Conservation (phyloP, 106 monocot genomes). For the Dioscorea zingiberensis region DNA sequence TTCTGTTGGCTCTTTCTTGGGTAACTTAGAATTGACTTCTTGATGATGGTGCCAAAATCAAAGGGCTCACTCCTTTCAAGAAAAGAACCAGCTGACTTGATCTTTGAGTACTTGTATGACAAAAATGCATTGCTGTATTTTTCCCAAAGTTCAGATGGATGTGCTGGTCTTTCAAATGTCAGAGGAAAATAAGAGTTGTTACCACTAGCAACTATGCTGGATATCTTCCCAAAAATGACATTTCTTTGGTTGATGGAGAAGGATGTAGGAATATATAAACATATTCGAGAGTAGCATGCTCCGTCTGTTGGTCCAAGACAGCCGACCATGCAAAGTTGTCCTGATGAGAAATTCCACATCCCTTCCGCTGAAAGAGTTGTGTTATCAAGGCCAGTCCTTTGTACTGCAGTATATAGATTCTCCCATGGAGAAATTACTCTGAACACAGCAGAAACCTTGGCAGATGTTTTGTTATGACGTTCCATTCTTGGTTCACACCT, state of each 20-base stretch:
- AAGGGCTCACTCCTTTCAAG: conserved; percentile 50
- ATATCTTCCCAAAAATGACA: conserved; percentile 34
- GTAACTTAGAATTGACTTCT: conserved; percentile 58
- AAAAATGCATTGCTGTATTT: conserved; percentile 8
- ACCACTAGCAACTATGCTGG: conserved; percentile 16
- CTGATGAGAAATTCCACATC: conserved; percentile 41
- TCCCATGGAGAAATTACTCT: conserved; percentile 36
- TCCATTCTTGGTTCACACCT: conserved; percentile 35
- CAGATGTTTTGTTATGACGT: conserved; percentile 6
- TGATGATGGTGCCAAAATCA: conserved; percentile 37
- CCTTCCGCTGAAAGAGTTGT: conserved; percentile 55
- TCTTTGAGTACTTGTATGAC: conserved; percentile 57
- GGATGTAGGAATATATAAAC: conserved; percentile 44
- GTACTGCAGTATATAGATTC: conserved; percentile 6
- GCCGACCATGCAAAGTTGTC: conserved; percentile 81
- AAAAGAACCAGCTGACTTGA: conserved; percentile 36
- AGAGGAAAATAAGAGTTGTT: conserved; percentile 21
- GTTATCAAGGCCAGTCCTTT: conserved; percentile 29
- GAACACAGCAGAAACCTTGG: conserved; percentile 53
- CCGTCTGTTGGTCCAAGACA: conserved; percentile 29
- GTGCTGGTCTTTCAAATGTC: conserved; percentile 33
- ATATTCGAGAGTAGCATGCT: conserved; percentile 47
- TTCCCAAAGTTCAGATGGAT: conserved; percentile 26
- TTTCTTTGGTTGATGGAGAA: conserved; percentile 45
- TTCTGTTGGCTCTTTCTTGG: conserved; percentile 26